These are phyloP conservation scores for Mariannaea sp. DNA, from an alignment of 2,329 filamentous ascomycete species.

Conservation along the genomic window DNA sequence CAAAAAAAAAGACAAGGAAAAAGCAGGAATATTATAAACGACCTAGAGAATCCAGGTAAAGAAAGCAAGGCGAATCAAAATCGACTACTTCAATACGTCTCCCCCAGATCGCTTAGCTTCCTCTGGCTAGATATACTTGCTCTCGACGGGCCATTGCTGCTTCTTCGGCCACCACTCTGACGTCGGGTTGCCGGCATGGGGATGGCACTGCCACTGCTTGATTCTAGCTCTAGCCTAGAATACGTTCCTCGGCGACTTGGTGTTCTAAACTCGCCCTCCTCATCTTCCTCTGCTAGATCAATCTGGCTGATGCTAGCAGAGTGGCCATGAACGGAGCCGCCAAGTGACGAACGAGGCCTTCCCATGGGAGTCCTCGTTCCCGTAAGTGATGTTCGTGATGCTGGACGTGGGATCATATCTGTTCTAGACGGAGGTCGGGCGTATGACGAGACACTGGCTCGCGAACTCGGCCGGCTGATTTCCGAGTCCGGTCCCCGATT, in stretches of 20 bases:
- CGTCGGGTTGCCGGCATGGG: constrained; percentile 52
- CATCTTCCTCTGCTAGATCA: constrained; percentile 52
- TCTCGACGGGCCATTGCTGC: constrained; percentile 46
- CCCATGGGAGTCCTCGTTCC: constrained; percentile 68
- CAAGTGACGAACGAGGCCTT: constrained; percentile 73
- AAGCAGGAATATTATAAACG: constrained; percentile 20
- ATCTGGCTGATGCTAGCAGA: constrained; percentile 62
- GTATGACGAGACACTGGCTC: constrained; percentile 65
- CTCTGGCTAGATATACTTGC: constrained; percentile 43
- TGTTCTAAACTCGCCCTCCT: constrained; percentile 51
- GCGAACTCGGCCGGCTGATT: constrained; percentile 69
- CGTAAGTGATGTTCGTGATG: constrained; percentile 66
- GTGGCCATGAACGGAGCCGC: constrained; percentile 64
- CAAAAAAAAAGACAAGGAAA: constrained; percentile 28
- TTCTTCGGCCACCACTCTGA: constrained; percentile 51
- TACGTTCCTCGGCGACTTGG: constrained; percentile 61
- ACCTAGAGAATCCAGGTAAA: constrained; percentile 18
- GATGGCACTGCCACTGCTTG: constrained; percentile 49
- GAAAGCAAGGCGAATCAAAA: constrained; percentile 8
- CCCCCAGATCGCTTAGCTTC: constrained; percentile 56
- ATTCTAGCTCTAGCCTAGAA: constrained; percentile 53
- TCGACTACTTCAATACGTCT: constrained; percentile 53
- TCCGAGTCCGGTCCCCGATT: constrained; percentile 57
- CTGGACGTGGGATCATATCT: constrained; percentile 63
- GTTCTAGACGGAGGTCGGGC: constrained; percentile 59